These are phyloP conservation scores for Exophiala bonariae DNA, from an alignment of 2,329 filamentous ascomycete genomes.

Conservation along the genomic window DNA sequence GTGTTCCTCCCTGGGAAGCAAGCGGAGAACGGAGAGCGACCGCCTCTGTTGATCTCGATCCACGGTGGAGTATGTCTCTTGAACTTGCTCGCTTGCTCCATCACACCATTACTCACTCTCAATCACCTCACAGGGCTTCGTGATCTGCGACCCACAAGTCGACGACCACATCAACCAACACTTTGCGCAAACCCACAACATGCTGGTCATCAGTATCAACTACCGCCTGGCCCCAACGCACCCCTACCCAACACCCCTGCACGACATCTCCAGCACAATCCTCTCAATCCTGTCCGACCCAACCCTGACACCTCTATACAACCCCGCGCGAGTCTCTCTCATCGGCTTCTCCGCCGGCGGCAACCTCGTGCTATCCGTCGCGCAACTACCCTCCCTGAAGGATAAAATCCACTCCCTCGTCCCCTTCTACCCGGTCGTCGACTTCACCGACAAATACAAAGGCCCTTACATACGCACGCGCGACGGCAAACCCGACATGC, in stretches of 20 bases:
- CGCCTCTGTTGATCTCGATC: slow-evolving; percentile 44
- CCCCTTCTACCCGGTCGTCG: slow-evolving; percentile 47
- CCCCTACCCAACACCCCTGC: slow-evolving; percentile 46
- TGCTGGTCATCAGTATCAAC: slow-evolving; percentile 50
- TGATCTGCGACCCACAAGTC: slow-evolving; percentile 43
- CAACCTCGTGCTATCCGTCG: slow-evolving; percentile 46
- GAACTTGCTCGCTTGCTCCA: too few species aligned
- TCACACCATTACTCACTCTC: too few species aligned
- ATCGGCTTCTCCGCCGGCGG: slow-evolving; percentile 43
- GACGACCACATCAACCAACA: slow-evolving; percentile 50
- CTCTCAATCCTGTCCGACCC: slow-evolving; percentile 44
- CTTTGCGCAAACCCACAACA: slow-evolving; percentile 42
- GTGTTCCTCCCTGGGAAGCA: slow-evolving; percentile 44
- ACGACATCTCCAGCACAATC: slow-evolving; percentile 49
- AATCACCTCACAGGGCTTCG: too few species aligned
- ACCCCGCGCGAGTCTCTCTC: slow-evolving; percentile 38
- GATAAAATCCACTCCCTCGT: slow-evolving; percentile 39
- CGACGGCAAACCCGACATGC: slow-evolving; percentile 23
- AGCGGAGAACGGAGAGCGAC: slow-evolving; percentile 2
- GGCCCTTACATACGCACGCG: slow-evolving; percentile 30
- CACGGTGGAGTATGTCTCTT: slow-evolving; percentile 46
- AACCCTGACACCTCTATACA: slow-evolving; percentile 48
- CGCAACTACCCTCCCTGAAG: slow-evolving; percentile 41
- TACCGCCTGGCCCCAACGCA: slow-evolving; percentile 50
- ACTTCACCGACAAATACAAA: slow-evolving; percentile 37